A percentile compares a stretch with the other conserved stretches of the same genome.
Conservation (phyloP, 495 filamentous ascomycete species). For the Trichocladium antarcticum region DNA sequence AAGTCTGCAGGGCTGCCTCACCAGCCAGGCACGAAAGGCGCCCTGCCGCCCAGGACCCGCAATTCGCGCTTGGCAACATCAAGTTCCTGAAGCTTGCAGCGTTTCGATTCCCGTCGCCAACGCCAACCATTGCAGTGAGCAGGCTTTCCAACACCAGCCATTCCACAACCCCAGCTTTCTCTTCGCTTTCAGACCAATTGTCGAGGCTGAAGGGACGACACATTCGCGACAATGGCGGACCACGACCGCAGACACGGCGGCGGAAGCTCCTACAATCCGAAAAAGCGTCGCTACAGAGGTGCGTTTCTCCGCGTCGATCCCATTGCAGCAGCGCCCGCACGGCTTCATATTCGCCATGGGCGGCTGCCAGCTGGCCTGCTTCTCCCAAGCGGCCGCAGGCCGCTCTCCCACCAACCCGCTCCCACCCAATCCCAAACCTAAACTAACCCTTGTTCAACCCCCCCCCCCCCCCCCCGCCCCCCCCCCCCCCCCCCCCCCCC, state of each 20-base stretch:
- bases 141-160: background rate
- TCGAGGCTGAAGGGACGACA: background rate
- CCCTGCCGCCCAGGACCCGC: background rate
- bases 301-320: constrained; percentile 15
- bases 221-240: constrained; percentile 50
- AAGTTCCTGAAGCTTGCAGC: constrained; percentile 7
- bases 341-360: background rate
- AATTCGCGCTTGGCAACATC: constrained; percentile 4
- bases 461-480: too few species aligned
- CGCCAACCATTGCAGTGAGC: background rate
- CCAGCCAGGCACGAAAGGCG: background rate
- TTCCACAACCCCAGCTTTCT: background rate
- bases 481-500: background rate
- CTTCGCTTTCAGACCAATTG: background rate
- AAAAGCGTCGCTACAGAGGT: constrained; percentile 47
- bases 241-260: constrained; percentile 54
- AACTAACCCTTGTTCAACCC: too few species aligned
- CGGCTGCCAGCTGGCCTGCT: too few species aligned
- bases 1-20: constrained; percentile 3
- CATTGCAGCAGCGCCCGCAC: too few species aligned
- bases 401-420: too few species aligned
- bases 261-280: constrained; percentile 51
- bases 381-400: too few species aligned
- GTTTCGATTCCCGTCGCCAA: background rate
- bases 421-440: too few species aligned